phyloP scores from a whole-genome alignment of 2,329 filamentous ascomycete genomes.

The Clonostachys rosea region DNA sequence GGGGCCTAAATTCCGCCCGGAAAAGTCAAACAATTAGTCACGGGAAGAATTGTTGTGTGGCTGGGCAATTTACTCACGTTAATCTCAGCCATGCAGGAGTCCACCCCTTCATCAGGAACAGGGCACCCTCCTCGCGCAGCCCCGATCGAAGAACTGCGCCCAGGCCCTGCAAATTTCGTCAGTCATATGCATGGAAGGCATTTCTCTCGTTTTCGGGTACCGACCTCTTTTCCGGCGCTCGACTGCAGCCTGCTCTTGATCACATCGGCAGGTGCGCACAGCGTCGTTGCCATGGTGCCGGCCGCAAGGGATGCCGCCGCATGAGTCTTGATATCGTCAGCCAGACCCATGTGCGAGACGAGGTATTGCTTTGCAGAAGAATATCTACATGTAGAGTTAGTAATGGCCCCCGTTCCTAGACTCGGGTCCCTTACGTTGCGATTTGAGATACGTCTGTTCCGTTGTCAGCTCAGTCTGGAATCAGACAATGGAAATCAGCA shows the following conservation, averaged over 20 bases:
- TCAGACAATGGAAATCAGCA: constrained; percentile 1
- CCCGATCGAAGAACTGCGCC: constrained; percentile 18
- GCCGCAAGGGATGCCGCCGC: constrained; percentile 30
- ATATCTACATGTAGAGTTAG: constrained; percentile 14
- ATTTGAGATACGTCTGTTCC: constrained; percentile 34
- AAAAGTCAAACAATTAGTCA: constrained; percentile 6
- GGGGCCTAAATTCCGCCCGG: constrained; percentile 19
- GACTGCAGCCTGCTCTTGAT: constrained; percentile 35
- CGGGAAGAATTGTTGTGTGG: accelerated
- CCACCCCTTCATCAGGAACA: constrained; percentile 40
- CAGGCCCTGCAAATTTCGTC: too few species aligned
- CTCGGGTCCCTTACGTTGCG: constrained; percentile 21
- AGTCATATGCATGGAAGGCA: too few species aligned
- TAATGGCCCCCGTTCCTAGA: neutral
- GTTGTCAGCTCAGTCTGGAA: constrained; percentile 6
- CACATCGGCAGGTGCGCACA: constrained; percentile 38
- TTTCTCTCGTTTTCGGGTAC: too few species aligned
- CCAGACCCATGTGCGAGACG: constrained; percentile 13
- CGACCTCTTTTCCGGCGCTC: neutral
- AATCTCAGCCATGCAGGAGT: constrained; percentile 37
- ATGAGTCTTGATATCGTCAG: constrained; percentile 34
- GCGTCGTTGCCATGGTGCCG: constrained; percentile 38
- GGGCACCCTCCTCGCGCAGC: constrained; percentile 28
- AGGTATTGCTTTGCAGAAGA: constrained; percentile 25
- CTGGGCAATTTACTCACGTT: constrained; percentile 19